Evolutionary conservation across 169 alveolate species (phyloP).

Genomic region (Toxoplasma gondii): DNA sequence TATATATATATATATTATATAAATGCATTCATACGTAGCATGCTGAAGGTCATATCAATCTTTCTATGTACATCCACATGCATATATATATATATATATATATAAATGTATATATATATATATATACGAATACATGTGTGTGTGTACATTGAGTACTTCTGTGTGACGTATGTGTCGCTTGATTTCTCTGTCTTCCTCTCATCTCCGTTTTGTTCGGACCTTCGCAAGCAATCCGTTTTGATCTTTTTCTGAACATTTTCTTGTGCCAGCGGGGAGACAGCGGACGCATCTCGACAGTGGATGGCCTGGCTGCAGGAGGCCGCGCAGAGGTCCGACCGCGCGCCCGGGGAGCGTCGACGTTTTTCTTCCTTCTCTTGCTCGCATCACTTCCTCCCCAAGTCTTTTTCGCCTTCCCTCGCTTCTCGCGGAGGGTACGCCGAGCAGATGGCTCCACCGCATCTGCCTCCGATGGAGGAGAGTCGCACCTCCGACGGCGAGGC

Average conservation of each 20-base stretch:
- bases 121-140: no score
- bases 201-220: not conserved
- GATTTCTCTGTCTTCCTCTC: not conserved
- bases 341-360: not conserved
- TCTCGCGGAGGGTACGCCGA: not conserved
- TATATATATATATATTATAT: not conserved
- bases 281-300: not conserved
- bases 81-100: not conserved
- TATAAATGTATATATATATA: not conserved
- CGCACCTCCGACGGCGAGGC: not conserved
- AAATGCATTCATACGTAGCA: not conserved
- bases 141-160: no score
- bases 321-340: not conserved
- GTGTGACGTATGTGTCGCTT: no score
- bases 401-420: not conserved
- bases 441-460: not conserved
- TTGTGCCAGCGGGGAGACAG: not conserved
- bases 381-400: not conserved
- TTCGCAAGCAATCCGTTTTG: not conserved
- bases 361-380: not conserved
- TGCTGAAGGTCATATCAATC: no score
- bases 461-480: not conserved
- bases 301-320: conserved; percentile 4
- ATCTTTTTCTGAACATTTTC: not conserved
- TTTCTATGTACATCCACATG: not conserved